Conservation (phyloP, 306 rosid genomes). For the Fagus crenata region DNA sequence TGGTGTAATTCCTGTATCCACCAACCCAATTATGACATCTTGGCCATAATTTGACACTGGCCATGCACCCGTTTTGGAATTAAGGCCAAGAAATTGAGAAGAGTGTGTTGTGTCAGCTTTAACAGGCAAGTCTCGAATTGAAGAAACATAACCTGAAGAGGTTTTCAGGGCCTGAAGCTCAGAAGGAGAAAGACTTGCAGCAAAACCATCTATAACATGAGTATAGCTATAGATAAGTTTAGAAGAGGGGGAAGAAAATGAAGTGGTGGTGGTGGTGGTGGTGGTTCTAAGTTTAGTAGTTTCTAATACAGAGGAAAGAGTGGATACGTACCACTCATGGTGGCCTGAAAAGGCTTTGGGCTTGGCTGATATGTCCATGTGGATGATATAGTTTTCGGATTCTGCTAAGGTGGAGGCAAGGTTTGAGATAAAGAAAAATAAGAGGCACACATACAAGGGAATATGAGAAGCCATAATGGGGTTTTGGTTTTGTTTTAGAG, state of each 20-base stretch:
- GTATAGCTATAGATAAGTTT: conserved; percentile 57
- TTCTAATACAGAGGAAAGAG: conserved; percentile 33
- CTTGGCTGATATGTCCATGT: conserved; percentile 72
- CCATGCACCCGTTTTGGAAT: conserved; percentile 47
- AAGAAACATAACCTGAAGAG: conserved; percentile 53
- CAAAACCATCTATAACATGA: conserved; percentile 66
- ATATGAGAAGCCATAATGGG: conserved; percentile 28
- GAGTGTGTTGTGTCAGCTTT: conserved; percentile 69
- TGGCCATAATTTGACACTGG: conserved; percentile 46
- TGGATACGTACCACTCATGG: conserved; percentile 62
- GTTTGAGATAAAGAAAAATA: conserved; percentile 8
- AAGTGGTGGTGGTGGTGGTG: not conserved
- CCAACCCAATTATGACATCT: conserved; percentile 61
- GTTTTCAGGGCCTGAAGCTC: conserved; percentile 53
- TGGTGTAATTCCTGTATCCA: conserved; percentile 80
- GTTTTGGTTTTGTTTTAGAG: not conserved
- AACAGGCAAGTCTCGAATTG: conserved; percentile 34
- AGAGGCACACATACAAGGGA: conserved; percentile 9
- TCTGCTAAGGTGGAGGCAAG: conserved; percentile 30
- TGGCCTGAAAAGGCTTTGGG: conserved; percentile 58
- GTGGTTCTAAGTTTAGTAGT: conserved; percentile 4
- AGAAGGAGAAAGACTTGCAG: conserved; percentile 55
- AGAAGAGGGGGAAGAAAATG: conserved; percentile 14
- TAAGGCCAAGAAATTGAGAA: conserved; percentile 61
- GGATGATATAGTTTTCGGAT: conserved; percentile 54